Evolutionary conservation across 2,329 filamentous ascomycete genomes (phyloP), one percentile per base, ranked within the genome.

Genomic region (Chalaropsis ovoidea): DNA sequence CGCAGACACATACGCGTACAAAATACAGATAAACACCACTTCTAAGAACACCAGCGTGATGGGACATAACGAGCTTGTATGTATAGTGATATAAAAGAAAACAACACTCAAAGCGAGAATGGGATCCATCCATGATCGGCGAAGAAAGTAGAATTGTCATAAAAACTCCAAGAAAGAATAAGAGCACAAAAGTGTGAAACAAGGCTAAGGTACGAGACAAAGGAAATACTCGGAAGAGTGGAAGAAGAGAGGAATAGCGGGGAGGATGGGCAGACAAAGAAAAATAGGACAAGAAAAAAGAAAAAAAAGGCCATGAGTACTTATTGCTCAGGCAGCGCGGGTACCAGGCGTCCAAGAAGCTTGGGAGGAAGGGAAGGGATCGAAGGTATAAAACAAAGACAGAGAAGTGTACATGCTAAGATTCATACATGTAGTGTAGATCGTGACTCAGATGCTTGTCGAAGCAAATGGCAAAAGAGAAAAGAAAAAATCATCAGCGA

Each of bases 211-310:
- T 31, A 31, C 31, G 31, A 31, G 31, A 62, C 42, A 62, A 47
- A 65, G 17, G 45, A 62, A 49, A 65, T 52, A 60, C 35, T 41
- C 47, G 47, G 43, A 56, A 52, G 31, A 47, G 52, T 70, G 67
- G 70, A 70, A 69, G 69, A 70, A 70, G 71, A 71, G 56, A 63
- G 69, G 65, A 69, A 68, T 56, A 43, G 45, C n/a, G 63, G 61
- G 45, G 56, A 63, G 42, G 66, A 63, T 22, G 31, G 41, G 47
- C 63, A 67, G 61, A 62, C 58, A 67, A 68, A 65, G 60, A 49
- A 64, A 66, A 65, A 62, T 24, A 19, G 22, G n/a, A 56, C 31
- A 56, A 64, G 62, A 60, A 62, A 31, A 31, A 62, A 35, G 19
- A 66, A 58, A 62, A 35, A 39, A 66, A 58, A 62, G 54, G 65